These are phyloP conservation scores for Cercospora canescens DNA, from an alignment of 2,329 filamentous ascomycete genomes.

Conservation along the genomic window DNA sequence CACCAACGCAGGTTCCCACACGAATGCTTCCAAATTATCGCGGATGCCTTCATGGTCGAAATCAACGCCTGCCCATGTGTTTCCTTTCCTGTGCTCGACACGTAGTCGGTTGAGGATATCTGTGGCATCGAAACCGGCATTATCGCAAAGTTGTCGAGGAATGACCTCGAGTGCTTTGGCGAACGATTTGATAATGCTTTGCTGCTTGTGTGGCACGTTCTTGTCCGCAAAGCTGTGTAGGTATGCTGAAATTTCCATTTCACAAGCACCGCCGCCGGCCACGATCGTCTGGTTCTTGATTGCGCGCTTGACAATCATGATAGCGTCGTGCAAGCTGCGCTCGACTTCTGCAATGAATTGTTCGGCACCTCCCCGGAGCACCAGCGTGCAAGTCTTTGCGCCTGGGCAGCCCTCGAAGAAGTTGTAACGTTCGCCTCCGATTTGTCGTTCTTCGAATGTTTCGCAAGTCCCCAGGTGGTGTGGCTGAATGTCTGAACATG, in stretches of 20 bases:
- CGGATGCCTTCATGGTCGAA: conserved; percentile 88
- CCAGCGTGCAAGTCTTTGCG: conserved; percentile 94
- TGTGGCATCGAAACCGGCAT: conserved; percentile 96
- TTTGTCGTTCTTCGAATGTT: conserved; percentile 90
- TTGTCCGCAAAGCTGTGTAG: conserved; percentile 90
- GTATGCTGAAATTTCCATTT: conserved; percentile 97
- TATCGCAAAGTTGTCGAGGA: conserved; percentile 95
- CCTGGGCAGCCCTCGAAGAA: conserved; percentile 95
- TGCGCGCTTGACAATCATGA: conserved; percentile 99
- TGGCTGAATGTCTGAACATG: conserved; percentile 88
- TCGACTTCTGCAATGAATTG: conserved; percentile 99
- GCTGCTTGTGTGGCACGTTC: conserved; percentile 92
- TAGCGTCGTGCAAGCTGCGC: conserved; percentile 94
- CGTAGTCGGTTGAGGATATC: conserved; percentile 96
- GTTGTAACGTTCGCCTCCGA: conserved; percentile 96
- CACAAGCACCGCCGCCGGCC: conserved; percentile 87
- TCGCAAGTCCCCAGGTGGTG: conserved; percentile 86
- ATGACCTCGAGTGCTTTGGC: conserved; percentile 97
- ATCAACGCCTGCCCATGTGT: conserved; percentile 93
- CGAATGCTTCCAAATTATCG: conserved; percentile 93
- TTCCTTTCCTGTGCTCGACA: conserved; percentile 92
- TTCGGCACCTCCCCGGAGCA: conserved; percentile 93
- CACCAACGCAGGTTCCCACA: conserved; percentile 95
- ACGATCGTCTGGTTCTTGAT: conserved; percentile 95
- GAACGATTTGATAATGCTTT: conserved; percentile 96